These are phyloP conservation scores for Ascochyta koolunga DNA, from an alignment of 2,329 filamentous ascomycete genomes.

Conservation along the genomic window DNA sequence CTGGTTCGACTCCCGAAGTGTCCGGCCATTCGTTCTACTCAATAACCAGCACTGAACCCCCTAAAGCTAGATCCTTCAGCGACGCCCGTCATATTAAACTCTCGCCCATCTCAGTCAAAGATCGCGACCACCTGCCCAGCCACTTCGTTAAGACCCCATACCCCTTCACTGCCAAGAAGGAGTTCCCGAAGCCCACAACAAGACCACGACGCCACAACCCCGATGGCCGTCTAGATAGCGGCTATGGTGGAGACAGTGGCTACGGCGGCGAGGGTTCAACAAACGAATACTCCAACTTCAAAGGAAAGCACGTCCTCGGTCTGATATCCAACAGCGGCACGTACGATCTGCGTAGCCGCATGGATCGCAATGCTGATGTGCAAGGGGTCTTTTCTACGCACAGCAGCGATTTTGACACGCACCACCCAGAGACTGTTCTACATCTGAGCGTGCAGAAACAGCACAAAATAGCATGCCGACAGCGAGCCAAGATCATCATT, in stretches of 20 bases:
- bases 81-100: constrained; percentile 25
- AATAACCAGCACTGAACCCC: constrained; percentile 6
- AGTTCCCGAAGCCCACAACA: constrained; percentile 32
- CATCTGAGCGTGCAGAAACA: constrained; percentile 24
- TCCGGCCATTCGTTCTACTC: constrained; percentile 18
- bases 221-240: constrained; percentile 9
- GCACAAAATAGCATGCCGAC: background rate
- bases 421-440: constrained; percentile 17
- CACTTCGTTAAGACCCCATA: constrained; percentile 40
- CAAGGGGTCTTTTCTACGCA: constrained; percentile 22
- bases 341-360: constrained; percentile 22
- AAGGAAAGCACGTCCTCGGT: constrained; percentile 34
- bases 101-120: constrained; percentile 19
- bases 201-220: constrained; percentile 20
- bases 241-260: constrained; percentile 8
- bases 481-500: constrained; percentile 6
- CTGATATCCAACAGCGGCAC: constrained; percentile 20
- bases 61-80: constrained; percentile 24
- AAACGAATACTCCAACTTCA: constrained; percentile 18
- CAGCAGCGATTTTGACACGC: background rate
- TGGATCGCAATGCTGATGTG: constrained; percentile 29
- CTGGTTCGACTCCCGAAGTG: constrained; percentile 13
- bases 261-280: constrained; percentile 7
- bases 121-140: constrained; percentile 27
- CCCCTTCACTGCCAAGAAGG: constrained; percentile 32